Evolutionary conservation across 305 asterid species (phyloP), one percentile per base, ranked within the genome.

Genomic region (Fraxinus floribunda): DNA sequence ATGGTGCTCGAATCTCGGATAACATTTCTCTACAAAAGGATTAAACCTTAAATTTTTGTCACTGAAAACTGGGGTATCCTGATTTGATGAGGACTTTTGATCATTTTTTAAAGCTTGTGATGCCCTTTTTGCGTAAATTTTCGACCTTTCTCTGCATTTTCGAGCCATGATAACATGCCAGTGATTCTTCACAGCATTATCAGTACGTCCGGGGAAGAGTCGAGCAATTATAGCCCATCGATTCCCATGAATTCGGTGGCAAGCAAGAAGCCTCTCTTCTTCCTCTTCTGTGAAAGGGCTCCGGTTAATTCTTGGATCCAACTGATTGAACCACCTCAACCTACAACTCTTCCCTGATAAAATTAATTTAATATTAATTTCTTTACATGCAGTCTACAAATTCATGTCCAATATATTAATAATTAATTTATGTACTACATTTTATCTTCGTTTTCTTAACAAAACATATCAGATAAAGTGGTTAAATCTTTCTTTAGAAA

Each of bases 141-240:
- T 93, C 0, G 94, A 90, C 29, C 91, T 86, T 39, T 91, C 92
- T 52, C 98, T 79, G 81, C 89, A 90, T 83, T 92, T 90, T 71
- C 97, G 78, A 7, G 98, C 98, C 98, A 91, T 91, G 60, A 94
- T 92, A 2, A 94, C 95, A 64, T 94, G 98, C 97, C 98, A 94
- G 16, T 94, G 98, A 76, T 94, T 94, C 88, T 94, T 94, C n/a
- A 94, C 97, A 2, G 98, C 97, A 22, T 94, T 94, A 70, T 94
- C 98, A 0, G 98, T 94, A 11, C 98, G 93, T 0, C 97, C 97
- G 0, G 97, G 98, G 68, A 94, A 94, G 8, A 89, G 92, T 26
- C 98, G 71, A 0, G 98, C 95, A 15, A 92, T 94, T 5, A 94
- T 89, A 4, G 98, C 93, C 97, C 97, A 92, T 16, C 97, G 86